phyloP scores from a whole-genome alignment of 2,329 filamentous ascomycete species.

The Rosellinia necatrix region DNA sequence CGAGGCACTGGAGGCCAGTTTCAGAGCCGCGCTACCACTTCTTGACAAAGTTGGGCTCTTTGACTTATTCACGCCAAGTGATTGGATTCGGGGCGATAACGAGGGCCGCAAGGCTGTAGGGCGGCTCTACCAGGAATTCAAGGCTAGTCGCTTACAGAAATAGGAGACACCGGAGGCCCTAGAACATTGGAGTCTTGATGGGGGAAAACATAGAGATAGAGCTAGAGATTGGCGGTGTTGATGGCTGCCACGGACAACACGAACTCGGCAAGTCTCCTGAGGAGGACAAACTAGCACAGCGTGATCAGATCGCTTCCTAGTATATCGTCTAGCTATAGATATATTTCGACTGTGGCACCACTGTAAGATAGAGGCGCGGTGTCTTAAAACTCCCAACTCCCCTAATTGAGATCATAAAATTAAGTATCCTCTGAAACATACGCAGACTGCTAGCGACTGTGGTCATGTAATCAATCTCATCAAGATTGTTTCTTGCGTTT shows the following conservation, averaged over 20 bases:
- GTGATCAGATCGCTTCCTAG: too few relatives aligned
- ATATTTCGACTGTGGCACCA: neutral
- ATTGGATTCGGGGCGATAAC: constrained; percentile 35
- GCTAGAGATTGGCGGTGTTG: neutral
- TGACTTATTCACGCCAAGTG: constrained; percentile 35
- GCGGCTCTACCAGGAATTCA: constrained; percentile 32
- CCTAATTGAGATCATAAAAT: neutral
- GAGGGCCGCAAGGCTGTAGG: constrained; percentile 34
- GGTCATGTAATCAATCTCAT: constrained; percentile 17
- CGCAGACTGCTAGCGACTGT: neutral
- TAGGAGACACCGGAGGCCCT: neutral
- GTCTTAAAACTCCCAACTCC: constrained; percentile 31
- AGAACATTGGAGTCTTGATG: neutral
- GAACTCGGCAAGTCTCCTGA: neutral
- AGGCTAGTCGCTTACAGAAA: constrained; percentile 9
- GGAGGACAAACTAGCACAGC: too few relatives aligned
- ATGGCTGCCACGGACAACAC: neutral
- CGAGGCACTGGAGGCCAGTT: constrained; percentile 27
- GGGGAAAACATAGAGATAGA: too few relatives aligned
- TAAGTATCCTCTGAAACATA: constrained; percentile 7
- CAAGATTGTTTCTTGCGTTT: constrained; percentile 42
- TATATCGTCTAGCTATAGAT: neutral
- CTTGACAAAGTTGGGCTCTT: constrained; percentile 36
- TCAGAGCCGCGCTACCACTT: constrained; percentile 32
- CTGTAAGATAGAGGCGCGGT: neutral